Base-by-base conservation (phyloP, 768 basidiomycete genomes). In the Macrocybe gigantea region DNA sequence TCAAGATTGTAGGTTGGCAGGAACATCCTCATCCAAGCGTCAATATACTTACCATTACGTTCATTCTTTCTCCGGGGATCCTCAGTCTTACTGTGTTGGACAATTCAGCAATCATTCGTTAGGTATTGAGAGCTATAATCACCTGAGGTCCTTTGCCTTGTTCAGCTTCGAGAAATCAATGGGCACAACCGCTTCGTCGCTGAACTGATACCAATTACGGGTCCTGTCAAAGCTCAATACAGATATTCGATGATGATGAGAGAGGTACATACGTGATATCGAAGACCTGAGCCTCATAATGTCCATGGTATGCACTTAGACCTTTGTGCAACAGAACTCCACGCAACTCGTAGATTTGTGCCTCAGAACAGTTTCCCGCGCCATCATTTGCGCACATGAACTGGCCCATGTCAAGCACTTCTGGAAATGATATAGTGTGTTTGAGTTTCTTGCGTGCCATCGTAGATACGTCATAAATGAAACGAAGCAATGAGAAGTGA, bases 401-500 rank as follows among this genome's bases (percentile, higher is more conserved):
- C 30, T 60, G 72, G 43, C 65, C 69, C 88, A 98, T 91, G 56
- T 90, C 77, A 12, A 96, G 69, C 6, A 64, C 61, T 13, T 69
- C 70, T 0, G 93, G 93, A 64, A 92, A 97, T n/a, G 75, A 69
- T 38, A 97, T 80, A 32, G 72, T 66, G 50, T 89, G 77, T 62
- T 93, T 93, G 45, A 83, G 85, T 68, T 98, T 98, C 65, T 83
- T 89, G 52, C 95, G 81, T 56, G 86, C 82, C 74, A 85, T 79
- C 0, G 83, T 80, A 15, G 79, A 66, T 33, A 84, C 55, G 65
- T 94, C 90, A 57, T 87, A 98, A 30, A 90, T 82, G 64, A 98
- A 98, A n/a, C 95, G 88, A 48, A 95, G 77, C 44, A 97, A 67
- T 14, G 93, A 93, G 57, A 98, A 85, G 64, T 98, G 91, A 2